phyloP scores from a whole-genome alignment of 2,329 filamentous ascomycete species.

The Colletotrichum sp. region DNA sequence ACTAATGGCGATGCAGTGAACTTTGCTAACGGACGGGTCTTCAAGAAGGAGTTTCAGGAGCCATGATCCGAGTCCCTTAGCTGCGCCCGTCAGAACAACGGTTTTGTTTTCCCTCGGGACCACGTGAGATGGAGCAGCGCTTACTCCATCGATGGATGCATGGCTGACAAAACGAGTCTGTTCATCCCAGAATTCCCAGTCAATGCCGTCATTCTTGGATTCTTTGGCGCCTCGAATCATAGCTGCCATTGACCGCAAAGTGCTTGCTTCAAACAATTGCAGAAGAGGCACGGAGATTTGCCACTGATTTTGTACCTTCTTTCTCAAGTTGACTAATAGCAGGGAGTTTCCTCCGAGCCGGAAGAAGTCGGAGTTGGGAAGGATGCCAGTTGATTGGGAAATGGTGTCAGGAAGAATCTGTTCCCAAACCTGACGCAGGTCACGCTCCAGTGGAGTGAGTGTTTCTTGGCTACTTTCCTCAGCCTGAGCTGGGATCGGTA shows the following conservation, averaged over 20 bases:
- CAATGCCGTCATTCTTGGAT: background rate
- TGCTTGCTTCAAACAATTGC: slow-evolving; percentile 41
- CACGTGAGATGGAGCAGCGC: background rate
- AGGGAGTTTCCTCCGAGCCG: slow-evolving; percentile 45
- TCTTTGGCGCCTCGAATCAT: slow-evolving; percentile 25
- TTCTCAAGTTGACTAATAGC: slow-evolving; percentile 42
- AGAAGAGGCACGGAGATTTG: slow-evolving; percentile 33
- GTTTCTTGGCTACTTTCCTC: background rate
- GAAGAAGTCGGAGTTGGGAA: slow-evolving; percentile 42
- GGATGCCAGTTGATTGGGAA: slow-evolving; percentile 21
- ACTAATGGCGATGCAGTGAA: slow-evolving; percentile 50
- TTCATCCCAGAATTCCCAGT: slow-evolving; percentile 30
- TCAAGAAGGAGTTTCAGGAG: slow-evolving; percentile 41
- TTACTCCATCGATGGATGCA: background rate
- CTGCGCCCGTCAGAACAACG: slow-evolving; percentile 42
- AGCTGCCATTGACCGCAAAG: slow-evolving; percentile 43
- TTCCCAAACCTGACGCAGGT: slow-evolving; percentile 20
- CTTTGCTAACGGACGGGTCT: slow-evolving; percentile 30
- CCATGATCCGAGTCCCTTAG: slow-evolving; percentile 43
- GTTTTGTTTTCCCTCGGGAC: slow-evolving; percentile 8
- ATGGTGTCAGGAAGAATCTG: slow-evolving; percentile 26
- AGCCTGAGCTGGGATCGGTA: slow-evolving; percentile 26
- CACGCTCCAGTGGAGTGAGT: background rate
- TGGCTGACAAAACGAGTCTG: slow-evolving; percentile 22
- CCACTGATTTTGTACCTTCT: slow-evolving; percentile 36